Evolutionary conservation across 2,329 filamentous ascomycete species (phyloP), one percentile per base, ranked within the genome.

Genomic region (Xylaria sp.): DNA sequence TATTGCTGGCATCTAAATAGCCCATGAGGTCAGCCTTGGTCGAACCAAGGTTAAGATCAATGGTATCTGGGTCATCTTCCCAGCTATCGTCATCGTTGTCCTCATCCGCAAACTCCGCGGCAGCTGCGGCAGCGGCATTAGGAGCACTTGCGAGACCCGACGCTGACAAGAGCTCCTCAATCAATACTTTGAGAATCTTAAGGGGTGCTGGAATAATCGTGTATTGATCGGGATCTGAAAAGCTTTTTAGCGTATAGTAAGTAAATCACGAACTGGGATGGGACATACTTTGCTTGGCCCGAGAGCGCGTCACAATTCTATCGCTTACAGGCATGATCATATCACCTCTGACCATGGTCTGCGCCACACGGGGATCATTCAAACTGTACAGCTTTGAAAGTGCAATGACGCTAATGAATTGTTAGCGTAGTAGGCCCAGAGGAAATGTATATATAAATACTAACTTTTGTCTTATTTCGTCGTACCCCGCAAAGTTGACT

Each of bases 401-500:
- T 6, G 96, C 96, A 75, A 97, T 95, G 68, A 98, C 93, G 77
- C 92, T 95, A 75, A 7, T 52, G 43, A 20, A 18, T 46, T 55
- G 33, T 84, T 76, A 83, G 81, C 58, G 69, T 52, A 66, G n/a
- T 39, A 58, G 25, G 61, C 8, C 23, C 20, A 18, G 15, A 7
- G 33, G 10, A 13, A 0, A n/a, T 1, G 8, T 25, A 2, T 18
- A 39, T n/a, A 84, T 28, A 2, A 15, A 39, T n/a, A 84, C 90
- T 80, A 84, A 94, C 92, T 98, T 99, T 80, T 98, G 94, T 74
- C 94, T 89, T 75, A 98, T 98, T 80, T 98, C 95, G 76, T 98
- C 94, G 75, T 98, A 99, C 13, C 96, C 96, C n/a, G 94, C 94
- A 82, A 99, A 99, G 80, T 92, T 97, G 80, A 97, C 89, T 3